Percentiles rank a stretch among this genome's conserved stretches.
phyloP scores from a whole-genome alignment of 495 filamentous ascomycete species.

The Haplographium delicatum region DNA sequence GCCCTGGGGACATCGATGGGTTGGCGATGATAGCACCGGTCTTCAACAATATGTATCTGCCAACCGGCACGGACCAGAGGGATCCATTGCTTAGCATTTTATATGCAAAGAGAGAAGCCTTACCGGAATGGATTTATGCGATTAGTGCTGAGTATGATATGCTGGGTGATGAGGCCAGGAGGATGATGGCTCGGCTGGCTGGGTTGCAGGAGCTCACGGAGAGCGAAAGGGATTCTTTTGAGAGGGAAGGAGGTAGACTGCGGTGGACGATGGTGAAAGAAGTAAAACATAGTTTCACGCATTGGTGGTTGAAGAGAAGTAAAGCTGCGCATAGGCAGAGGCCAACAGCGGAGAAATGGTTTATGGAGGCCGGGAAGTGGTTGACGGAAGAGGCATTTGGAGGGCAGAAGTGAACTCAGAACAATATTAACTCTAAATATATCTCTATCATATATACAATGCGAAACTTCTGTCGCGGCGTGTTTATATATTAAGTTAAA shows the following conservation, averaged over 20 bases:
- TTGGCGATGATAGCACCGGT: conserved; percentile 26
- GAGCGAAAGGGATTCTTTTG: conserved; percentile 1
- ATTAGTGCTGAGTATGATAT: conserved; percentile 21
- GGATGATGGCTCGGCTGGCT: conserved; percentile 10
- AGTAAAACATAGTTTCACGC: conserved; percentile 16
- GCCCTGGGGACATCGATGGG: conserved; percentile 21
- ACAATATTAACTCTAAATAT: too few species aligned
- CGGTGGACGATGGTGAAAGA: conserved; percentile 14
- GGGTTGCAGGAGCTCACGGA: conserved; percentile 1
- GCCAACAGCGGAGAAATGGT: too few species aligned
- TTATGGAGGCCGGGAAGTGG: too few species aligned
- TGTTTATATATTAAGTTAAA: too few species aligned
- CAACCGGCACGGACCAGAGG: conserved; percentile 27
- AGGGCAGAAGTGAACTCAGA: too few species aligned
- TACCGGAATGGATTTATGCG: conserved; percentile 26
- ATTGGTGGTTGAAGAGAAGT: too few species aligned
- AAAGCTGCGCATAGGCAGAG: too few species aligned
- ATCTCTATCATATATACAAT: too few species aligned
- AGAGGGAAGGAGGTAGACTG: conserved; percentile 12
- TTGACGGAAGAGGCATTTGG: too few species aligned
- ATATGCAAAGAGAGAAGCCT: conserved; percentile 29
- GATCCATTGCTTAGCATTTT: conserved; percentile 33
- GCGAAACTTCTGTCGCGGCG: too few species aligned
- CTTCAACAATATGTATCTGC: conserved; percentile 32
- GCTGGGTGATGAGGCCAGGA: conserved; percentile 16